Base-by-base conservation (phyloP, 2,329 filamentous ascomycete genomes). In the Epichloe hybrida region DNA sequence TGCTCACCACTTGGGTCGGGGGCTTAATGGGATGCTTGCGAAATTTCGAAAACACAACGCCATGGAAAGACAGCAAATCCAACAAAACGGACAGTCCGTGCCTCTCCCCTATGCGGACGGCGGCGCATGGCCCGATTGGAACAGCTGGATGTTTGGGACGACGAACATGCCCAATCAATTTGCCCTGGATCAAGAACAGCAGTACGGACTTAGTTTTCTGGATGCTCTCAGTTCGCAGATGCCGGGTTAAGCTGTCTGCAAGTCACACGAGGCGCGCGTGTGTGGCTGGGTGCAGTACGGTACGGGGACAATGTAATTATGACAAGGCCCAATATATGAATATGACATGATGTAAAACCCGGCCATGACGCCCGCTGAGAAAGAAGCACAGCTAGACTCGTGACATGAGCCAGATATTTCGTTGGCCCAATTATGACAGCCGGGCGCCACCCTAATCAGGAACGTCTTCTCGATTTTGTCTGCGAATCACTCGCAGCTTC, bases 1-100 rank as follows among this genome's bases (percentile, higher is more conserved):
- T 2, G 60, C 60, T 1, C 58, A 63, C 45, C 62, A 63, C 50
- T 55, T 64, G 8, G 62, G 60, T 3, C 53, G 54, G 6, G 62
- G 62, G 0, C 59, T 64, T 15, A 50, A 54, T 46, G 56, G 53
- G 31, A 64, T 64, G 61, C 57, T 64, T 9, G 52, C 56, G 12
- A 64, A 59, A 49, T 58, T 64, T 42, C 62, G 60, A 49, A 55
- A 56, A 21, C 53, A 52, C 17, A 51, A 54, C 41, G 36, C 34
- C 12, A 45, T 51, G 21, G 47, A 52, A 3, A 46, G 52, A 40
- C 53, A 57, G 39, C 52, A 54, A 20, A 23, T 35, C 9, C 23
- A 35, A 17, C 23, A 23, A n/a, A 39, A 48, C 8, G 51, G 48
- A 43, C 48, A 54, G 11, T 17, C 45, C 1, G 37, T 50, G 7